phyloP scores from a whole-genome alignment of 2,329 filamentous ascomycete species.

The Ophiostoma himal-ulmi region DNA sequence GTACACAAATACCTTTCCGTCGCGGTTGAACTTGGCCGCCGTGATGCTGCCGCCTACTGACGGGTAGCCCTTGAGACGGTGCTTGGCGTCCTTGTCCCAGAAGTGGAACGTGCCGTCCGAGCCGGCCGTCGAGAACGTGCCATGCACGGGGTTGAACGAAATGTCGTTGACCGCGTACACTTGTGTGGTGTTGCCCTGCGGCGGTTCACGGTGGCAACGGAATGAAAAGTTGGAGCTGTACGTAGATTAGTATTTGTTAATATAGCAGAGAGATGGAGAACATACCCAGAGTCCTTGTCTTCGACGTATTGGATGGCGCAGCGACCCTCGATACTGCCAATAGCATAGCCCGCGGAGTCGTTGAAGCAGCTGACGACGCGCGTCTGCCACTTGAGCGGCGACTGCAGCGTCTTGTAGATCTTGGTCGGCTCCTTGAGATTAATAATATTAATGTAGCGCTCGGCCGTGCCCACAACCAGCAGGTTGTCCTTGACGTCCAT shows the following conservation, averaged over 20 bases:
- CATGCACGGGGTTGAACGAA: conserved; percentile 92
- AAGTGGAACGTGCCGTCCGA: conserved; percentile 95
- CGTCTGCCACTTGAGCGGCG: conserved; percentile 97
- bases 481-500: conserved; percentile 88
- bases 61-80: conserved; percentile 83
- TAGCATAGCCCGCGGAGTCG: conserved; percentile 85
- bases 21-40: conserved; percentile 83
- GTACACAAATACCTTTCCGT: conserved; percentile 78
- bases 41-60: conserved; percentile 81
- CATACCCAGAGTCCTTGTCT: conserved; percentile 75
- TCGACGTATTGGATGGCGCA: conserved; percentile 98
- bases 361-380: conserved; percentile 91
- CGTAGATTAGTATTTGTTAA: background rate
- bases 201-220: conserved; percentile 90
- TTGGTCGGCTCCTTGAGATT: conserved; percentile 81
- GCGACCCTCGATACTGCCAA: conserved; percentile 92
- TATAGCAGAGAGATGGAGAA: background rate
- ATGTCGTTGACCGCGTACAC: conserved; percentile 96
- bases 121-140: conserved; percentile 96
- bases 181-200: conserved; percentile 69
- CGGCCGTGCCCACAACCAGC: conserved; percentile 85
- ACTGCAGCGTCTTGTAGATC: conserved; percentile 95
- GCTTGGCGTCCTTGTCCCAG: conserved; percentile 90
- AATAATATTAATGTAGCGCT: conserved; percentile 93
- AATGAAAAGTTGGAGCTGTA: conserved; percentile 88